These are phyloP conservation scores for Brasenia schreberi DNA, from an alignment of 164 flowering plant species.

Conservation along the genomic window DNA sequence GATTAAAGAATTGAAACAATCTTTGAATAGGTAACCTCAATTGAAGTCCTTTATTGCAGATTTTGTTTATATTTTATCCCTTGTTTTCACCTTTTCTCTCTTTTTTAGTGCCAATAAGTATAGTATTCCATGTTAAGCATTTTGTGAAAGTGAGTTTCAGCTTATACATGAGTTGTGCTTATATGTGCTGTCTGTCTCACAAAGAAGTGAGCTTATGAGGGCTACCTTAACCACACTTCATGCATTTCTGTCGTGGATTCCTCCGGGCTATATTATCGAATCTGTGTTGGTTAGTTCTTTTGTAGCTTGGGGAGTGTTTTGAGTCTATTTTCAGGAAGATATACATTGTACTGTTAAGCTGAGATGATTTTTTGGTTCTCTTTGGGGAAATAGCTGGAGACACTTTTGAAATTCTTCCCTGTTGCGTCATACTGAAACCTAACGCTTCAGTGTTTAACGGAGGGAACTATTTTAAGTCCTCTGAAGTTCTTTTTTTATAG, in stretches of 20 bases:
- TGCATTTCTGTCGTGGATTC: constrained; percentile 98
- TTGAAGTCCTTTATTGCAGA: neutral
- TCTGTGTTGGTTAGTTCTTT: constrained; percentile 72
- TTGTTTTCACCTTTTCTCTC: no score
- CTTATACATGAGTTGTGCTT: constrained; percentile 98
- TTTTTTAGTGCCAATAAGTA: no score
- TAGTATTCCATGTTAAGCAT: no score
- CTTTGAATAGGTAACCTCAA: constrained; percentile 62
- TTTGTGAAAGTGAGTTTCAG: constrained; percentile 71
- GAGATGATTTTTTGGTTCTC: neutral
- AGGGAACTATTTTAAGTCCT: constrained; percentile 31
- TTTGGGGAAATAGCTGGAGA: constrained; percentile 53
- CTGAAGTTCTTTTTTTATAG: neutral
- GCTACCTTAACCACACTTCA: constrained; percentile 92
- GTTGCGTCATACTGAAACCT: constrained; percentile 81
- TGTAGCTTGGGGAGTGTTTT: neutral
- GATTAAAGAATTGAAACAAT: constrained; percentile 93
- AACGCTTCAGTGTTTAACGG: constrained; percentile 86
- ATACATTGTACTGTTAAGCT: no score
- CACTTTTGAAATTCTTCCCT: constrained; percentile 79
- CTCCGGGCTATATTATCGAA: constrained; percentile 93
- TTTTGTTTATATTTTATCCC: no score
- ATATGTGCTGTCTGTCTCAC: constrained; percentile 92
- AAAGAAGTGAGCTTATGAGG: constrained; percentile 84
- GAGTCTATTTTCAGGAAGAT: no score